Conservation (phyloP, 2,329 filamentous ascomycete genomes). For the Claviceps monticola region DNA sequence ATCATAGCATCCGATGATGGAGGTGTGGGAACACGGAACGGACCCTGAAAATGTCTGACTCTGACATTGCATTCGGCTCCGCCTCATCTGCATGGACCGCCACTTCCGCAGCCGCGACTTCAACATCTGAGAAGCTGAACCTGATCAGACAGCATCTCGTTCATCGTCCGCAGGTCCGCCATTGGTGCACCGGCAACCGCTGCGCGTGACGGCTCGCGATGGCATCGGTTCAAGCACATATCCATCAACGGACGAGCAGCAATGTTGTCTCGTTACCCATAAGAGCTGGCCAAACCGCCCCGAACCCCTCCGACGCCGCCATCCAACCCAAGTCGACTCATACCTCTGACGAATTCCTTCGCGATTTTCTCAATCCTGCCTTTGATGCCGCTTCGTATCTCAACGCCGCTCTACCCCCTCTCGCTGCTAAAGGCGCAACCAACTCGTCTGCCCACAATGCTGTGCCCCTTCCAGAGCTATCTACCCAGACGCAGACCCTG, state of each 20-base stretch:
- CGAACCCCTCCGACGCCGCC: conserved; percentile 22
- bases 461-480: conserved; percentile 60
- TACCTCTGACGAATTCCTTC: conserved; percentile 57
- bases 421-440: conserved; percentile 32
- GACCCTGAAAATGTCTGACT: no score
- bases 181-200: neutral
- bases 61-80: no score
- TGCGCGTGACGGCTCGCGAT: conserved; percentile 8
- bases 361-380: conserved; percentile 57
- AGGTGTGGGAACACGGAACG: no score
- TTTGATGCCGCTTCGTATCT: conserved; percentile 82
- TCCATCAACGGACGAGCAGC: conserved; percentile 35
- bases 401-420: conserved; percentile 61
- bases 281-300: conserved; percentile 25
- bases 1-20: no score
- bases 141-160: no score
- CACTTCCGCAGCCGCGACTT: no score
- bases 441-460: conserved; percentile 16
- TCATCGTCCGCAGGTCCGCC: neutral
- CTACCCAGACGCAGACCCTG: conserved; percentile 68
- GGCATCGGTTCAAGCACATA: conserved; percentile 17
- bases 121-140: no score
- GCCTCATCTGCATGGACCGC: no score
- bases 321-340: conserved; percentile 43
- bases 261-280: conserved; percentile 16